Percentiles rank a stretch among this genome's conserved stretches.
Conservation (phyloP, 371 early-diverging fungal genomes). For the Smittium mucronatum region DNA sequence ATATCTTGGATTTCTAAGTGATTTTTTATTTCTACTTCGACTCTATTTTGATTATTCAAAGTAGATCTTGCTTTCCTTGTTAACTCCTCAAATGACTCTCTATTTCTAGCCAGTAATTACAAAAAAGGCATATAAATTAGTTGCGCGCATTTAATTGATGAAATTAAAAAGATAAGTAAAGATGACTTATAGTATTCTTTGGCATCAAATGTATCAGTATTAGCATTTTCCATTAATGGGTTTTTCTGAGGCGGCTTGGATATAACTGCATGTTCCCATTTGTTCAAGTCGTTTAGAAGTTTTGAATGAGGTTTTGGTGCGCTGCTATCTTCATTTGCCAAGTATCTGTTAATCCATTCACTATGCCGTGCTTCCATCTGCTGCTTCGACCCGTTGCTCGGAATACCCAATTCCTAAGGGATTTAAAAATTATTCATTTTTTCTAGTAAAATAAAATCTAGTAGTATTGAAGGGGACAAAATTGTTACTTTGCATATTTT, state of each 20-base stretch:
- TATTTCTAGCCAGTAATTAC: not conserved
- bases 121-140: too few species aligned
- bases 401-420: conserved; percentile 40
- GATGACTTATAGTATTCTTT: not conserved
- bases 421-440: too few species aligned
- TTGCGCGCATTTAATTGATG: too few species aligned
- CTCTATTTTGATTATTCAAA: not conserved
- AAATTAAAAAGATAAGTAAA: too few species aligned
- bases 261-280: too few species aligned
- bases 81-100: not conserved
- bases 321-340: conserved; percentile 46
- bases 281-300: conserved; percentile 28
- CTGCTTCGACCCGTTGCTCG: conserved; percentile 40
- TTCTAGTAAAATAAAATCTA: not conserved
- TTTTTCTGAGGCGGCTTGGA: too few species aligned
- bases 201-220: not conserved
- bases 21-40: not conserved
- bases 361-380: conserved; percentile 42
- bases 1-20: not conserved
- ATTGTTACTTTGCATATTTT: conserved; percentile 18
- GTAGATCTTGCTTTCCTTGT: not conserved
- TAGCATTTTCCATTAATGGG: too few species aligned
- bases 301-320: conserved; percentile 33
- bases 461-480: too few species aligned
- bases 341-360: conserved; percentile 45